Evolutionary conservation across 2,329 filamentous ascomycete species (phyloP).

Genomic region (Aspergillus quadricinctus): DNA sequence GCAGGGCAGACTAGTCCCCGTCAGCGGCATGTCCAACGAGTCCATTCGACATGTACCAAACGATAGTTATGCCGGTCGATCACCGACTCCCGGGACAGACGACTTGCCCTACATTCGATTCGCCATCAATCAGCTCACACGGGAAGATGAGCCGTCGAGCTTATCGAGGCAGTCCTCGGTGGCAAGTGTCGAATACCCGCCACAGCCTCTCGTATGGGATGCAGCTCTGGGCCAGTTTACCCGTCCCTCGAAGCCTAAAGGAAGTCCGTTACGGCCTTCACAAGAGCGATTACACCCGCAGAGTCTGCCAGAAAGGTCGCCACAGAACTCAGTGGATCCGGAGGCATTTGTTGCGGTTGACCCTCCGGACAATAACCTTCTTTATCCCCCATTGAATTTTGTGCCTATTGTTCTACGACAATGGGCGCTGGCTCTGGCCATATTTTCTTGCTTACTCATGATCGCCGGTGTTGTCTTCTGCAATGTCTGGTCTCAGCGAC

Average conservation of each 20-base stretch:
- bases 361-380: conserved; percentile 39
- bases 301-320: conserved; percentile 6
- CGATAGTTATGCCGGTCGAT: conserved; percentile 32
- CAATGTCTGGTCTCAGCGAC: conserved; percentile 61
- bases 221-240: conserved; percentile 43
- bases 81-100: conserved; percentile 70
- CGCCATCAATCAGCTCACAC: conserved; percentile 80
- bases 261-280: conserved; percentile 26
- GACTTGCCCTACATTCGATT: conserved; percentile 86
- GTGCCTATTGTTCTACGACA: conserved; percentile 68
- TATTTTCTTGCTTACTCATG: conserved; percentile 64
- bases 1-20: conserved; percentile 17
- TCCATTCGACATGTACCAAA: conserved; percentile 22
- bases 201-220: conserved; percentile 48
- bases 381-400: conserved; percentile 58
- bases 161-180: conserved; percentile 49
- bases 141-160: conserved; percentile 61
- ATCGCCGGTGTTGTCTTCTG: conserved; percentile 67
- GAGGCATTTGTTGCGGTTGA: conserved; percentile 49
- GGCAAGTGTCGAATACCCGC: conserved; percentile 44
- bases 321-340: conserved; percentile 22
- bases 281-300: conserved; percentile 5
- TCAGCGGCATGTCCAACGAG: conserved; percentile 22
- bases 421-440: conserved; percentile 57
- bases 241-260: conserved; percentile 26